A percentile compares a stretch with the other conserved stretches of the same genome.
Conservation (phyloP, 441 rosid species). For the Erodium chrysanthum region DNA sequence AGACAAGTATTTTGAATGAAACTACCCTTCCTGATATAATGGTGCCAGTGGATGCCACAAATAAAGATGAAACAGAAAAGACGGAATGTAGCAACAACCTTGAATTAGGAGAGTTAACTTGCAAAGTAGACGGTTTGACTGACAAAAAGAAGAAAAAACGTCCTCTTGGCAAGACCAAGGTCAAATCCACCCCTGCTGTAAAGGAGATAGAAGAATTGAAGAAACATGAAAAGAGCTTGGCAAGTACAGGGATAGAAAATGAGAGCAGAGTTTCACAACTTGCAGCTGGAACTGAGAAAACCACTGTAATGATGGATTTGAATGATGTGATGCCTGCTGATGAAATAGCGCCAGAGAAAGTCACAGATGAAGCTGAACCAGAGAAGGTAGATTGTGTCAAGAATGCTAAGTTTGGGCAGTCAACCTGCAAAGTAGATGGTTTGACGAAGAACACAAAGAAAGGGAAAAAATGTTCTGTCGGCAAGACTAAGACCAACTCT, state of each 20-base stretch:
- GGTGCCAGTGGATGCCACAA: neutral
- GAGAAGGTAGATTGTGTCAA: conserved; percentile 15
- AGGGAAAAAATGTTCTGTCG: conserved; percentile 15
- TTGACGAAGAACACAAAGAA: conserved; percentile 15
- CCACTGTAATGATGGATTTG: neutral
- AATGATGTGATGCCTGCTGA: conserved; percentile 17
- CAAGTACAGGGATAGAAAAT: conserved; percentile 14
- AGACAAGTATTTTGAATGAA: neutral
- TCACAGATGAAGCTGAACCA: conserved; percentile 13
- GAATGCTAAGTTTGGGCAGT: conserved; percentile 16
- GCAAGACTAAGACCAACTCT: conserved; percentile 24
- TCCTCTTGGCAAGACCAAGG: conserved; percentile 12
- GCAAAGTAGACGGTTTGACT: neutral
- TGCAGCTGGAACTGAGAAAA: neutral
- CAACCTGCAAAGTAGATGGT: conserved; percentile 15
- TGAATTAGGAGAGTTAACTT: neutral
- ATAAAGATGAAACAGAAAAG: neutral
- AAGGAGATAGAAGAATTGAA: neutral
- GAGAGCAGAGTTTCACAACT: conserved; percentile 18
- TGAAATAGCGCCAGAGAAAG: conserved; percentile 20
- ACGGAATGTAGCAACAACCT: neutral
- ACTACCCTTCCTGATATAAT: neutral
- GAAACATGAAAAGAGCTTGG: neutral
- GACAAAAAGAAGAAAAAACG: conserved; percentile 10
- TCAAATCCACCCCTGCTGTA: neutral